Evolutionary conservation across 805 yeast genomes (phyloP).

Genomic region (Jamesozyma hellenica): DNA sequence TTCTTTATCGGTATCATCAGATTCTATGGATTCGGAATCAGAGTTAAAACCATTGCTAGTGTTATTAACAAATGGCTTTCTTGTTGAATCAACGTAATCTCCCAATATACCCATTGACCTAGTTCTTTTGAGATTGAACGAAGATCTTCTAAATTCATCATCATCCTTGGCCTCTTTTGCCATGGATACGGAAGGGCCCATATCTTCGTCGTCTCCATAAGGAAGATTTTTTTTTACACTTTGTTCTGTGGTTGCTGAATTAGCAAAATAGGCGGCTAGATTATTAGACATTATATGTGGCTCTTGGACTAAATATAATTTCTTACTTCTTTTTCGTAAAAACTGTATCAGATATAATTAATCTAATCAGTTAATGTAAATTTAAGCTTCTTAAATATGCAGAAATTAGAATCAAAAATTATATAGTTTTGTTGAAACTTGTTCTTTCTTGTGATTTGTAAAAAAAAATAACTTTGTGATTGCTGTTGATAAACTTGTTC

Average conservation of each 20-base stretch:
- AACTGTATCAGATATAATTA: no score
- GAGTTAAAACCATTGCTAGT: neutral
- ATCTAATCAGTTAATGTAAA: no score
- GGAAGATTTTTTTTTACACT: neutral
- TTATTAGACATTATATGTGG: conserved; percentile 16
- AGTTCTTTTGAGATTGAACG: conserved; percentile 71
- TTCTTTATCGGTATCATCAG: conserved; percentile 7
- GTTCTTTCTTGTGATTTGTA: no score
- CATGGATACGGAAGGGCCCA: conserved; percentile 35
- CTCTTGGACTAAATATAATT: no score
- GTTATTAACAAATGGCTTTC: conserved; percentile 26
- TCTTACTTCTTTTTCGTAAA: no score
- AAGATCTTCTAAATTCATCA: conserved; percentile 55
- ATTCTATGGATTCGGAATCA: neutral
- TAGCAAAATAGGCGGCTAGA: conserved; percentile 23
- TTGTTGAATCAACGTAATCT: conserved; percentile 47
- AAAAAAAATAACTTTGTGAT: no score
- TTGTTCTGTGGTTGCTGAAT: neutral
- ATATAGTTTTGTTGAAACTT: no score
- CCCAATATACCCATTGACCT: conserved; percentile 74
- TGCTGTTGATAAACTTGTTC: no score
- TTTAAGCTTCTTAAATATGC: no score
- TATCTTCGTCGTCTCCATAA: conserved; percentile 21
- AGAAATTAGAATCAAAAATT: no score
- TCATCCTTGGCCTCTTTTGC: conserved; percentile 64